Evolutionary conservation across 352 stramenopile genomes (phyloP).

Genomic region (Globisporangium sylvaticum): DNA sequence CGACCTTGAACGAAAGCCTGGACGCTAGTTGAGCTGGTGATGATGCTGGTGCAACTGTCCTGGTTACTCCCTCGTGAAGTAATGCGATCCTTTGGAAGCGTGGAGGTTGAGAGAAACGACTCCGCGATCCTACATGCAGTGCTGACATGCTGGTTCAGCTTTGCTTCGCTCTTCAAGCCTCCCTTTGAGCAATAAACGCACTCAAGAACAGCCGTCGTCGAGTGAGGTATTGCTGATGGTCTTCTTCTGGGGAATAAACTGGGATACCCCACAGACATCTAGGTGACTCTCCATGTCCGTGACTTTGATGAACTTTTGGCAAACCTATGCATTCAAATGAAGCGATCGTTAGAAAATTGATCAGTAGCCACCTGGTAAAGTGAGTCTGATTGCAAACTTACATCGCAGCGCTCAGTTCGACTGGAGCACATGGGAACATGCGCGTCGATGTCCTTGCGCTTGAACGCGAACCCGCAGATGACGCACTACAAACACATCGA

Average conservation of each 20-base stretch:
- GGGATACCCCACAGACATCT: slow-evolving; percentile 6
- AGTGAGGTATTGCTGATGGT: neutral
- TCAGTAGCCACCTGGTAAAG: neutral
- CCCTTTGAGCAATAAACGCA: slow-evolving; percentile 46
- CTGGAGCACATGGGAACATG: slow-evolving; percentile 43
- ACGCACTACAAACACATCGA: slow-evolving; percentile 23
- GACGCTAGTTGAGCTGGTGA: neutral
- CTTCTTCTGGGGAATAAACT: neutral
- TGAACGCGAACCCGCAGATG: slow-evolving; percentile 49
- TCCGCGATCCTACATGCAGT: slow-evolving; percentile 35
- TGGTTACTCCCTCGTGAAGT: slow-evolving; percentile 2
- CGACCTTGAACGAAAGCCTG: slow-evolving; percentile 25
- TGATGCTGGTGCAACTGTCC: neutral
- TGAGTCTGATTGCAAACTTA: slow-evolving; percentile 14
- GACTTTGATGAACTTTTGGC: slow-evolving; percentile 46
- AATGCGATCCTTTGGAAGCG: neutral
- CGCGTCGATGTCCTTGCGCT: slow-evolving; percentile 30
- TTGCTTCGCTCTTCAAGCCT: slow-evolving; percentile 19
- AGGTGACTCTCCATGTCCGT: slow-evolving; percentile 26
- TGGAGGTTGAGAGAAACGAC: slow-evolving; percentile 20
- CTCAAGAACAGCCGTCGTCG: neutral
- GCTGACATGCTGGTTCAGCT: slow-evolving; percentile 32
- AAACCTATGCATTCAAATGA: slow-evolving; percentile 20
- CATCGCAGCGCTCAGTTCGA: slow-evolving; percentile 54
- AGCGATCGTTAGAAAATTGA: neutral